phyloP scores from a whole-genome alignment of 1,139 yeast species.

The Yamadazyma sp. region DNA sequence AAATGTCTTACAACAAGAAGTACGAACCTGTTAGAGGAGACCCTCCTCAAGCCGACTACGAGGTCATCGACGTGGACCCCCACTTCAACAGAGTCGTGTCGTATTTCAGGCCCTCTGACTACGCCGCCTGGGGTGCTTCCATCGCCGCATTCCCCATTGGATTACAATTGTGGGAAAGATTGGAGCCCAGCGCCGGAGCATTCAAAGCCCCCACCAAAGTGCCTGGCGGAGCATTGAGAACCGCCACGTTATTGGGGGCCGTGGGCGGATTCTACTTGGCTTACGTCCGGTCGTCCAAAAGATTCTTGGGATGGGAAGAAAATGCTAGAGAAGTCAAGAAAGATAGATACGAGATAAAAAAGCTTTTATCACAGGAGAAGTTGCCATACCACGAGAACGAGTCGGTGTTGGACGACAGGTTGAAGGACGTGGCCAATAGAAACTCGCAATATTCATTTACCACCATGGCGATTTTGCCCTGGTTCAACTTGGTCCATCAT shows the following conservation, averaged over 20 bases:
- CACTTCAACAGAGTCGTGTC: conserved; percentile 69
- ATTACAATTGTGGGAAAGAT: conserved; percentile 59
- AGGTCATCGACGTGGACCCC: conserved; percentile 77
- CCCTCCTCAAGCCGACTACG: conserved; percentile 46
- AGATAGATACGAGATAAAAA: conserved; percentile 75
- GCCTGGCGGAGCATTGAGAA: conserved; percentile 59
- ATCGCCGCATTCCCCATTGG: conserved; percentile 64
- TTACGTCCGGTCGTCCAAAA: conserved; percentile 61
- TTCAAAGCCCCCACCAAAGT: conserved; percentile 53
- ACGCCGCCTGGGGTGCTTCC: conserved; percentile 63
- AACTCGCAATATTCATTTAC: conserved; percentile 75
- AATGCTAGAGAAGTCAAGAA: conserved; percentile 68
- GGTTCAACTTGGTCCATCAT: conserved; percentile 82
- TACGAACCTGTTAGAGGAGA: conserved; percentile 47
- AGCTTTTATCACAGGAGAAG: conserved; percentile 62
- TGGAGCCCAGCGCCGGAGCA: conserved; percentile 63
- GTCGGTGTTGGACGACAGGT: conserved; percentile 62
- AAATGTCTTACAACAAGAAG: conserved; percentile 34
- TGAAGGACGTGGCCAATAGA: conserved; percentile 76
- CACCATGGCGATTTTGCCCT: conserved; percentile 64
- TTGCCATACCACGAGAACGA: conserved; percentile 65
- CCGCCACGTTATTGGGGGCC: conserved; percentile 60
- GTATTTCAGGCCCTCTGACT: conserved; percentile 71
- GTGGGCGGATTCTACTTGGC: conserved; percentile 73
- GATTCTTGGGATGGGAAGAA: conserved; percentile 81